Evolutionary conservation across 1,284 basidiomycete genomes (phyloP).

Genomic region (Leccinum subspadiceum): DNA sequence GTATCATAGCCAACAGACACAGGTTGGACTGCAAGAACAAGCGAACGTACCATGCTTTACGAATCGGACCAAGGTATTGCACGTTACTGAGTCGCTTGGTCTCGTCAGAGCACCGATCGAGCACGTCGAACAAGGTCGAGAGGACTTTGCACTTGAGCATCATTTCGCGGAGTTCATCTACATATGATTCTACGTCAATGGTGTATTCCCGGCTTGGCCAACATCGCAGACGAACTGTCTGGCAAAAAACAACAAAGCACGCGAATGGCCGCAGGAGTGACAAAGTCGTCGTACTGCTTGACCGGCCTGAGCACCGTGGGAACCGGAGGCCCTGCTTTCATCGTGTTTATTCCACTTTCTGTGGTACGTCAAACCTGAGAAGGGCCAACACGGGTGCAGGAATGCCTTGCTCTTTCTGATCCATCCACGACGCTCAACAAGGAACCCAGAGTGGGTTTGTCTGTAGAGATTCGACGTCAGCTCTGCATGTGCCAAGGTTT

Average conservation of each 20-base stretch:
- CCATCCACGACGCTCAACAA: constrained; percentile 21
- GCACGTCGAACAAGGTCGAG: too few species aligned
- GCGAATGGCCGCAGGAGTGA: constrained; percentile 28
- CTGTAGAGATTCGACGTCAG: constrained; percentile 13
- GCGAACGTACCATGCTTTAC: too few species aligned
- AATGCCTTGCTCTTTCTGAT: constrained; percentile 13
- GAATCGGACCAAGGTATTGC: too few species aligned
- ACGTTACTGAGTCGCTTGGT: too few species aligned
- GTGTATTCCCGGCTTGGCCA: not conserved
- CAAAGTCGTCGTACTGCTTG: constrained; percentile 28
- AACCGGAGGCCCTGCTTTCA: constrained; percentile 8
- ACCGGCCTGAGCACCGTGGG: constrained; percentile 23
- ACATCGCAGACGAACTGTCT: constrained; percentile 20
- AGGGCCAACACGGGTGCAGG: not conserved
- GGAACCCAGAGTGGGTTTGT: constrained; percentile 14
- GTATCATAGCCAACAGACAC: too few species aligned
- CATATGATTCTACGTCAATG: not conserved
- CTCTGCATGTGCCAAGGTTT: not conserved
- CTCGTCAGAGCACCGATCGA: too few species aligned
- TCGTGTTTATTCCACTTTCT: constrained; percentile 10
- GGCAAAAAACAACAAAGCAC: constrained; percentile 26
- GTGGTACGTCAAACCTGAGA: not conserved
- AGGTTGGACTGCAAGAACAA: too few species aligned
- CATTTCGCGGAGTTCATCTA: constrained; percentile 4
- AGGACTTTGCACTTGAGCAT: too few species aligned